Evolutionary conservation across 345 rosid species (phyloP).

Genomic region (Acer saccharum): DNA sequence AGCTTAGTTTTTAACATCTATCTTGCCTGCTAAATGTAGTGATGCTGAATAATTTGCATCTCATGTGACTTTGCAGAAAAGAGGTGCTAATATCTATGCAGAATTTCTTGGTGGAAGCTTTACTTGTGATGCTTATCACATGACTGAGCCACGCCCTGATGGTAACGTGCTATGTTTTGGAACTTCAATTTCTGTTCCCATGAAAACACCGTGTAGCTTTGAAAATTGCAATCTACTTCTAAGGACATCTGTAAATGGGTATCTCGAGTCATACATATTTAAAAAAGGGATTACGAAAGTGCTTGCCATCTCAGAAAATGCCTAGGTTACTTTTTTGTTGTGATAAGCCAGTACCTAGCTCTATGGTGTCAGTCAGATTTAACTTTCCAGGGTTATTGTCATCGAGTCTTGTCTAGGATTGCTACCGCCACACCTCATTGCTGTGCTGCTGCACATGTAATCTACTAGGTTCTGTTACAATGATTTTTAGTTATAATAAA

Average conservation of each 20-base stretch:
- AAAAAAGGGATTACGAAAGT: neutral
- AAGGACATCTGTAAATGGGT: neutral
- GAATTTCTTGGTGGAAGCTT: slow-evolving; percentile 97
- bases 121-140: slow-evolving; percentile 95
- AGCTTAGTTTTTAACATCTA: neutral
- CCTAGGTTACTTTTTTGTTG: neutral
- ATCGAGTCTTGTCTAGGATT: neutral
- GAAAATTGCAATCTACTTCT: slow-evolving; percentile 9
- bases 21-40: neutral
- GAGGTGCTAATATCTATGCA: slow-evolving; percentile 91
- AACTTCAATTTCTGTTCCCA: neutral
- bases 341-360: neutral
- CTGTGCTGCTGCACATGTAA: neutral
- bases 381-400: neutral
- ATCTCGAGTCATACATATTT: neutral
- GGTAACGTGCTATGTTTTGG: slow-evolving; percentile 42
- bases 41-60: neutral
- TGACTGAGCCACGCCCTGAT: slow-evolving; percentile 95
- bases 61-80: slow-evolving; percentile 46
- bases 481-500: neutral
- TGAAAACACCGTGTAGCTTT: neutral
- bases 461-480: neutral
- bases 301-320: neutral
- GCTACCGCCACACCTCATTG: neutral
- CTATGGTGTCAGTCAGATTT: neutral